Conservation (phyloP, 352 stramenopile genomes). For the Phytophthora chlamydospora region DNA sequence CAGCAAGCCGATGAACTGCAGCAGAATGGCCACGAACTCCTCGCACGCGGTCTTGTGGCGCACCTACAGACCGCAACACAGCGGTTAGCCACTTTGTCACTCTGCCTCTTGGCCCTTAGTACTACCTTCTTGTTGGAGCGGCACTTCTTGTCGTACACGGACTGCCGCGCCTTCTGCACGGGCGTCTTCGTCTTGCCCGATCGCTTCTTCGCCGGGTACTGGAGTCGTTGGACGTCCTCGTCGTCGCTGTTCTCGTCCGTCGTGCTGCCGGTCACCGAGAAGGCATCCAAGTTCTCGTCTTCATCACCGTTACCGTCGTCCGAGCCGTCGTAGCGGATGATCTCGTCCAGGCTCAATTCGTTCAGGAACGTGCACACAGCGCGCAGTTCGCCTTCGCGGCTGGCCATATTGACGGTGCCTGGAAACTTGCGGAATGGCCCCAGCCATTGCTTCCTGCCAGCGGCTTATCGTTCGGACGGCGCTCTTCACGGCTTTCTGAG, state of each 20-base stretch:
- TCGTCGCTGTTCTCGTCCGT: slow-evolving; percentile 28
- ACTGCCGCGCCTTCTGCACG: slow-evolving; percentile 18
- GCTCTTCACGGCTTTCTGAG: too few relatives aligned
- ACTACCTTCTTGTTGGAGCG: slow-evolving; percentile 26
- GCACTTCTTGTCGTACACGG: slow-evolving; percentile 32
- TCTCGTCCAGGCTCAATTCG: slow-evolving; percentile 34
- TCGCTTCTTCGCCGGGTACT: not conserved
- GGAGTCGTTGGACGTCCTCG: slow-evolving; percentile 10
- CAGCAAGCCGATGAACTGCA: slow-evolving; percentile 20
- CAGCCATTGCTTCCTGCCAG: too few relatives aligned
- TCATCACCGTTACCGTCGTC: slow-evolving; percentile 1
- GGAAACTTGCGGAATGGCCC: slow-evolving; percentile 26
- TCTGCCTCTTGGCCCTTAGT: not conserved
- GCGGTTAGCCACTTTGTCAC: not conserved
- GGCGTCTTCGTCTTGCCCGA: slow-evolving; percentile 10
- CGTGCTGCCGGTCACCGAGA: slow-evolving; percentile 16
- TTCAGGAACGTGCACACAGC: slow-evolving; percentile 38
- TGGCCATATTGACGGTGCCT: slow-evolving; percentile 15
- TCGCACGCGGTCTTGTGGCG: not conserved
- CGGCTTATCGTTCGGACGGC: not conserved
- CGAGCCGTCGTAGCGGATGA: slow-evolving; percentile 22
- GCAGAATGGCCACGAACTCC: slow-evolving; percentile 14
- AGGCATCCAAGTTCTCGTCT: not conserved
- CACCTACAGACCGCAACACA: not conserved
- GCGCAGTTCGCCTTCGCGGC: slow-evolving; percentile 22